Conservation (phyloP, 2,329 filamentous ascomycete genomes). For the Trichothecium sympodiale region DNA sequence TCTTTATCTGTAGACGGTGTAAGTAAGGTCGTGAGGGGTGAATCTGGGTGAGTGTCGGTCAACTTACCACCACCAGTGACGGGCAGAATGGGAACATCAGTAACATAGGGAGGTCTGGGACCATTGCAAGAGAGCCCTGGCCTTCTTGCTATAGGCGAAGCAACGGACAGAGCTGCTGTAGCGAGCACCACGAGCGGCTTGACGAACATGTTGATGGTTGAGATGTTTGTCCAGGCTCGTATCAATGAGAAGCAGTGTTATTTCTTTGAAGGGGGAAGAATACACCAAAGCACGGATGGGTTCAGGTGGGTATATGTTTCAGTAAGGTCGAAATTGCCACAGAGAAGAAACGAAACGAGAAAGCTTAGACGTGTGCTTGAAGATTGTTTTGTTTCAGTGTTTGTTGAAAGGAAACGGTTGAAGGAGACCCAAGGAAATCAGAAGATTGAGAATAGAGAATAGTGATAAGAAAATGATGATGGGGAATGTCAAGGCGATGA, state of each 20-base stretch:
- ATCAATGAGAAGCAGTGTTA: not conserved
- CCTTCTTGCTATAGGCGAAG: constrained; percentile 11
- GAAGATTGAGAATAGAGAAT: too few relatives aligned
- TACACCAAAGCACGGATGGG: too few relatives aligned
- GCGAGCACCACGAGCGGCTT: constrained; percentile 21
- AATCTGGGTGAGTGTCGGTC: not conserved
- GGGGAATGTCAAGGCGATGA: too few relatives aligned
- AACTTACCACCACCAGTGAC: constrained; percentile 25
- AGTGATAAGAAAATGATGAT: too few relatives aligned
- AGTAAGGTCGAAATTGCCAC: too few relatives aligned
- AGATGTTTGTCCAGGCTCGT: constrained; percentile 3
- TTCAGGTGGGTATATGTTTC: too few relatives aligned
- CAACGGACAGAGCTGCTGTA: constrained; percentile 20
- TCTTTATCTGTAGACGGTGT: constrained; percentile 21
- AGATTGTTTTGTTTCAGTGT: too few relatives aligned
- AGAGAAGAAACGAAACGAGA: too few relatives aligned
- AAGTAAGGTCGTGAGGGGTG: not conserved
- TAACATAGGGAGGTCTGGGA: not conserved
- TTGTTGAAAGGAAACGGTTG: too few relatives aligned
- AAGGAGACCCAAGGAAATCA: too few relatives aligned
- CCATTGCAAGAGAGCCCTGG: constrained; percentile 1
- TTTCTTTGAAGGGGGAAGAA: too few relatives aligned
- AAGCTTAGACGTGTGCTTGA: too few relatives aligned
- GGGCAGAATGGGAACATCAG: constrained; percentile 18
- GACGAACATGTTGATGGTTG: constrained; percentile 18